Base-by-base conservation (phyloP, 1,139 yeast genomes). In the Protomyces macrosporus region DNA sequence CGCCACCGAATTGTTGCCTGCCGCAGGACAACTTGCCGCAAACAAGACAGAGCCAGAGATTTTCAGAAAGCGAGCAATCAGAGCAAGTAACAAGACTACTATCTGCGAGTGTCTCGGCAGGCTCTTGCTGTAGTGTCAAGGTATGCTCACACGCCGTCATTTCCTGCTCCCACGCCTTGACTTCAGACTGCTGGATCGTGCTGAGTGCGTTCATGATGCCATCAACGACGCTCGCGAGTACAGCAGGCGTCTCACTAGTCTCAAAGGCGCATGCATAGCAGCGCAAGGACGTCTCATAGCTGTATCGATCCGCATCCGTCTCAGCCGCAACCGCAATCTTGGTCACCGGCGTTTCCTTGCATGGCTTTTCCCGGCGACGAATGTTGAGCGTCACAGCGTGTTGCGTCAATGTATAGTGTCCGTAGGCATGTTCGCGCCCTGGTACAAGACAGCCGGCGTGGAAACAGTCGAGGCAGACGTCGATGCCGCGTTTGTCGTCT, bases 11-110 rank as follows among this genome's bases (percentile, higher is more conserved):
- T 74, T 93, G 98, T 45, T 85, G 85, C 69, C 99, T 80, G 30
- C 98, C 97, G 76, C 99, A 93, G 1, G 97, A 97, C 9, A 90
- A 72, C 53, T 82, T 79, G 0, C 98, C 98, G 79, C 98, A 93
- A 53, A 83, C 83, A 51, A 93, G 77, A 77, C 99, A 93, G 32
- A 93, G 81, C 99, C 99, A 93, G 58, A 93, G 77, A 72, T 93
- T 93, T 69, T 86, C 88, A 42, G 76, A 75, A 67, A 91, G 77
- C 0, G 84, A 93, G 76, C 98, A 91, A 30, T 77, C 76, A 2
- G 75, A 69, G 75, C 97, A 88, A 65, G 82, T 77, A 0, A 79
- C 71, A 14, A 84, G 72, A 48, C 65, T 61, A 51, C 66, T 67
- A n/a, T 67, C 66, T n/a, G 65, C 68, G n/a, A 68, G 67, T 4